Conservation (phyloP, 2,329 filamentous ascomycete species). For the Microdochium bolleyi region DNA sequence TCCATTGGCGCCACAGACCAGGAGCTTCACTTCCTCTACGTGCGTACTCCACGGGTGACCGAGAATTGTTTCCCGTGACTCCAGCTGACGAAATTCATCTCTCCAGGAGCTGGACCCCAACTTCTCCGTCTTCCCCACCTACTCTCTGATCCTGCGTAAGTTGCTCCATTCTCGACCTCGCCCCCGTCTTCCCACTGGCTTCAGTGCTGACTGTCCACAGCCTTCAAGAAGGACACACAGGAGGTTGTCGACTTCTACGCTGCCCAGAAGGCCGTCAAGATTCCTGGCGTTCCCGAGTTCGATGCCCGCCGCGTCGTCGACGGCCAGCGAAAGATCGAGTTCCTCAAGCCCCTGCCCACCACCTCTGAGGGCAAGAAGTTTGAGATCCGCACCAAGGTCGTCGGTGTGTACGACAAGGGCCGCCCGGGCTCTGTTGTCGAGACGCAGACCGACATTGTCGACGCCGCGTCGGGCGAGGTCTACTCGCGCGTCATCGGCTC, state of each 20-base stretch:
- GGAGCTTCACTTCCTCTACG: slow-evolving; percentile 89
- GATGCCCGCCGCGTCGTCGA: slow-evolving; percentile 70
- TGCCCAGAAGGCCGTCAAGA: slow-evolving; percentile 54
- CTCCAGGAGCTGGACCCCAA: slow-evolving; percentile 74
- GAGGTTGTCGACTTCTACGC: slow-evolving; percentile 84
- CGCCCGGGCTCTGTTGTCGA: slow-evolving; percentile 76
- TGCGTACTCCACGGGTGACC: slow-evolving; percentile 29
- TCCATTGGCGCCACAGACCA: slow-evolving; percentile 80
- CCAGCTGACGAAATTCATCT: slow-evolving; percentile 4
- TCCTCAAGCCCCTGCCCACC: slow-evolving; percentile 68
- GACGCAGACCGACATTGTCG: slow-evolving; percentile 69
- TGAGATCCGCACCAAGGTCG: slow-evolving; percentile 67
- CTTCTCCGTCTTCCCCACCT: slow-evolving; percentile 85
- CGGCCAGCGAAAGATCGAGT: slow-evolving; percentile 72
- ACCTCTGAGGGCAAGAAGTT: slow-evolving; percentile 65
- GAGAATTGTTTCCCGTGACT: not conserved
- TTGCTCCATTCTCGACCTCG: slow-evolving; percentile 4
- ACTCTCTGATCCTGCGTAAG: slow-evolving; percentile 71
- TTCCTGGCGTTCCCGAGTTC: slow-evolving; percentile 70
- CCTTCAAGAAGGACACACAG: slow-evolving; percentile 69
- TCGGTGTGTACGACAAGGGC: slow-evolving; percentile 88
- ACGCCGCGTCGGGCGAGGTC: slow-evolving; percentile 58
- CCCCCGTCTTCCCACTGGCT: not conserved
- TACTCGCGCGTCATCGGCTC: slow-evolving; percentile 64
- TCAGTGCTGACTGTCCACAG: slow-evolving; percentile 17